A percentile compares a stretch with the other conserved stretches of the same genome.
phyloP scores from a whole-genome alignment of 2,329 filamentous ascomycete genomes.

The Colletotrichum shisoi region DNA sequence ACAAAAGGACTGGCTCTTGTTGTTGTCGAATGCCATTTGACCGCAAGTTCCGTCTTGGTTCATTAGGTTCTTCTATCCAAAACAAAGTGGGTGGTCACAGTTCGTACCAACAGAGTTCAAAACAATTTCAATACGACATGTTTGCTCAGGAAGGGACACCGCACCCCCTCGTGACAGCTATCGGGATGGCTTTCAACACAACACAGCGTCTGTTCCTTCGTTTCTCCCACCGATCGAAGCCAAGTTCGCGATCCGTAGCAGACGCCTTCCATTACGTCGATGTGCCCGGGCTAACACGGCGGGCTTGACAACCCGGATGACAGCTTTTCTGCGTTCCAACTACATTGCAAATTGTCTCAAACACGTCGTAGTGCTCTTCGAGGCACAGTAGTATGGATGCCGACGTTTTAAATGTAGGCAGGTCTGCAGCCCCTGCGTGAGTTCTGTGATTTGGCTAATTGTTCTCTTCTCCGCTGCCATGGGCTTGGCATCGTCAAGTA shows the following conservation, averaged over 20 bases:
- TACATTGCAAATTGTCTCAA: background rate
- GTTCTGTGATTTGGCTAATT: background rate
- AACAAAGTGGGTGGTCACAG: too few species aligned
- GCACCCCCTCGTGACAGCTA: too few species aligned
- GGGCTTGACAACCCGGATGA: background rate
- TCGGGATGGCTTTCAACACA: too few species aligned
- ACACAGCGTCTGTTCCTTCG: background rate
- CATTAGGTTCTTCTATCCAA: background rate
- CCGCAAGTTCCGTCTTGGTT: slow-evolving; percentile 6
- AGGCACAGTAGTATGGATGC: background rate
- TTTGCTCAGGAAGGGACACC: too few species aligned
- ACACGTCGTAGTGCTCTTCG: background rate
- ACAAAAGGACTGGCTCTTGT: slow-evolving; percentile 7
- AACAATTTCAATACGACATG: too few species aligned
- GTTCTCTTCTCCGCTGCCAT: background rate
- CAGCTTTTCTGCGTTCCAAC: too few species aligned
- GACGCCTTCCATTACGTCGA: background rate
- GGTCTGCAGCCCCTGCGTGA: background rate
- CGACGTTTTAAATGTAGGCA: background rate
- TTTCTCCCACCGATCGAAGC: background rate
- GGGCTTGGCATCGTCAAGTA: too few species aligned
- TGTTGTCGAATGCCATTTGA: background rate
- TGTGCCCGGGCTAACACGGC: background rate
- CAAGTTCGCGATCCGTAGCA: background rate
- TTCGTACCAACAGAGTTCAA: too few species aligned